Evolutionary conservation across 129 eudicot genomes (phyloP), one percentile per base, ranked within the genome.

Genomic region (Escallonia herrerae): DNA sequence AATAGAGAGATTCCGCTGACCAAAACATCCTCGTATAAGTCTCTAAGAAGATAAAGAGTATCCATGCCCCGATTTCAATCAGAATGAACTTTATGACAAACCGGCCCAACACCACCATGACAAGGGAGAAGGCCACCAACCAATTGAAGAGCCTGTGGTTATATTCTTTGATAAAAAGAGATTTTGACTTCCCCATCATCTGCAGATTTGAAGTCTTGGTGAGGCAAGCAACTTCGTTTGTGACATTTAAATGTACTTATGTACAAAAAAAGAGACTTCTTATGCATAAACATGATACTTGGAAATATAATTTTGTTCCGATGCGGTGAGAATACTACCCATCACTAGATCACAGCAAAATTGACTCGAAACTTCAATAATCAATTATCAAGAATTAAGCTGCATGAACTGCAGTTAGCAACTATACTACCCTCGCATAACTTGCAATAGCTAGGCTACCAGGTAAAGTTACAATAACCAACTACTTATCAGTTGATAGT

Each of bases 11-110:
- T 45, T 93, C 99, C 0, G 99, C 84, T 37, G 99, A 86, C 99
- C 99, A 93, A 65, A 93, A 93, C 99, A 93, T 86, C 64, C 96
- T 81, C 3, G 99, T 89, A 68, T 89, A 93, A 1, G 95, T 93
- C 87, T 93, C 96, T 67, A 93, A 78, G 82, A 89, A 93, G 72
- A 93, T 89, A 62, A 93, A 93, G 60, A 93, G 84, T 39, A 86
- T 78, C 96, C 99, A 93, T 1, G 99, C 99, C 40, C 95, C 96
- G 22, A 93, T 89, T 66, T 93, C 99, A 5, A 93, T 62, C 81
- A 93, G 59, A 12, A 89, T 58, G 56, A 93, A 93, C 75, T 93
- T 89, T 69, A 93, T 77, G 66, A 93, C 63, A 58, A 93, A 93
- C 33, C 99, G 84, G 3, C 96, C 99, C n/a, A 86, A 78, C 62